Conservation (phyloP, 179 eudicot genomes). For the Amaranthus tricolor region DNA sequence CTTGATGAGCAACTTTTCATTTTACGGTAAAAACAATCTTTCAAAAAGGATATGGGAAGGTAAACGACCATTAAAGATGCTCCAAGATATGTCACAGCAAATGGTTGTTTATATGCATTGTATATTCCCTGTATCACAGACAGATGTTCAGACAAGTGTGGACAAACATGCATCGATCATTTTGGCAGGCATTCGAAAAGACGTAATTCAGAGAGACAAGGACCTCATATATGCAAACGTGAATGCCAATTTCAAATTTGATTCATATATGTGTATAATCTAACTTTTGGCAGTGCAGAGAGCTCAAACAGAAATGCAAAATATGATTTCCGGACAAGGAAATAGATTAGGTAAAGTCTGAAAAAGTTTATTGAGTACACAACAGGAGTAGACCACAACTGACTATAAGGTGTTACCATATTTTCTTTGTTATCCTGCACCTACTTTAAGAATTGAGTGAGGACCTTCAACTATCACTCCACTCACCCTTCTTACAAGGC, state of each 20-base stretch:
- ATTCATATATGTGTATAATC: neutral
- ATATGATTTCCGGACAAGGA: neutral
- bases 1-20: slow-evolving; percentile 48
- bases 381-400: neutral
- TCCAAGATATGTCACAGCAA: slow-evolving; percentile 97
- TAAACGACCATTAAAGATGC: slow-evolving; percentile 94
- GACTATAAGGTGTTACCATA: too few species aligned
- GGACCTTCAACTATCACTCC: too few species aligned
- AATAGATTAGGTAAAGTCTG: neutral
- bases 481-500: too few species aligned
- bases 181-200: too few species aligned
- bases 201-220: too few species aligned
- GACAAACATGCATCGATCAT: too few species aligned
- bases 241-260: neutral
- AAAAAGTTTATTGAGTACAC: neutral
- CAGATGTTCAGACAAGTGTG: slow-evolving; percentile 14
- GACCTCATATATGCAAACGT: neutral
- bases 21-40: slow-evolving; percentile 67
- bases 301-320: too few species aligned
- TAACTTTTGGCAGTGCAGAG: slow-evolving; percentile 1
- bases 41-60: slow-evolving; percentile 84
- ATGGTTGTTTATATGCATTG: slow-evolving; percentile 87
- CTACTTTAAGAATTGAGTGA: too few species aligned
- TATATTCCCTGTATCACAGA: slow-evolving; percentile 61
- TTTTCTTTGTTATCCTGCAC: too few species aligned